Percentiles rank a stretch among this genome's conserved stretches.
phyloP scores from a whole-genome alignment of 345 rosid genomes.

The Limnanthes douglasii region DNA sequence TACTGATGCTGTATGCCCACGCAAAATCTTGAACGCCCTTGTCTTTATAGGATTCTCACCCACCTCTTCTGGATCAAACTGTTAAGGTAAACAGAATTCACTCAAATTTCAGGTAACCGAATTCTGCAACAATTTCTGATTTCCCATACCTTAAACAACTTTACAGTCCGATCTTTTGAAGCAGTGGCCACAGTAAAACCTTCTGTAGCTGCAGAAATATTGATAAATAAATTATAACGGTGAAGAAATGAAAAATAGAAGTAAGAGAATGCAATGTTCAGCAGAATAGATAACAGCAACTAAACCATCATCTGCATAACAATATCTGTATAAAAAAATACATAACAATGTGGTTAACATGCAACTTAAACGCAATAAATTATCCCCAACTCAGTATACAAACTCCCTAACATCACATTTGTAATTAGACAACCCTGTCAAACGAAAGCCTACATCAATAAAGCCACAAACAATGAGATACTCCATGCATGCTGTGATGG shows the following conservation, averaged over 20 bases:
- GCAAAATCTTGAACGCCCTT: conserved; percentile 60
- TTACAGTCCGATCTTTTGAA: conserved; percentile 79
- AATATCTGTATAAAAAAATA: no score
- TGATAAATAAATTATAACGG: not conserved
- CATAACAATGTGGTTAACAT: no score
- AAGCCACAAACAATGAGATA: no score
- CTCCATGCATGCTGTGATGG: no score
- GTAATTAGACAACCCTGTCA: no score
- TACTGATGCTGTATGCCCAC: conserved; percentile 82
- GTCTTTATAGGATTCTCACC: conserved; percentile 26
- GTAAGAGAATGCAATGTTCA: not conserved
- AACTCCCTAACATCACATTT: no score
- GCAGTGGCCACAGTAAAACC: conserved; percentile 57
- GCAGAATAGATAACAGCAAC: no score
- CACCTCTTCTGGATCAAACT: conserved; percentile 37
- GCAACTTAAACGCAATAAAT: no score
- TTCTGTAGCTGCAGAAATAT: conserved; percentile 26
- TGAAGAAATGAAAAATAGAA: not conserved
- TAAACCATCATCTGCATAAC: no score
- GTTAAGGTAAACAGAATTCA: conserved; percentile 10
- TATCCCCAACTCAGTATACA: no score
- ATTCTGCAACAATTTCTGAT: conserved; percentile 1
- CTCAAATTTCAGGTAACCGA: conserved; percentile 3
- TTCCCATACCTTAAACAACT: conserved; percentile 83
- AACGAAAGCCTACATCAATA: no score